Base-by-base conservation (phyloP, 1,284 basidiomycete species). In the Ustilago cynodontis region DNA sequence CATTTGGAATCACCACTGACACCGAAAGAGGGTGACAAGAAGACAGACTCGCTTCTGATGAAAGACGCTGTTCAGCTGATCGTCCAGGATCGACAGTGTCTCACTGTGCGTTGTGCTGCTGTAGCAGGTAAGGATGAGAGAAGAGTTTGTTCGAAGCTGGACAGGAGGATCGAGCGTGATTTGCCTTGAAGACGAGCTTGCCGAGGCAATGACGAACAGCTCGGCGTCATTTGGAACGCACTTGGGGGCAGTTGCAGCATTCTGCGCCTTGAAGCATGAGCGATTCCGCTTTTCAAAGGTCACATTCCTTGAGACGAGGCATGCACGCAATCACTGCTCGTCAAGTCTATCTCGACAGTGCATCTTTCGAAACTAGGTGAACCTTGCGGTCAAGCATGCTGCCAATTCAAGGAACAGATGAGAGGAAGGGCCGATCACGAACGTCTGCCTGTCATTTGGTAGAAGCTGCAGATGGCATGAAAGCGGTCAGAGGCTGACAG, bases 151-250 rank as follows among this genome's bases (percentile, higher is more conserved):
- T 22, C 9, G 26, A 28, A 26, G 22, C 31, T 28, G 49, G 26
- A 16, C 51, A 22, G 28, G 29, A 53, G 51, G 16, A 53, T 53
- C 51, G 51, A 33, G 22, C 4, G 26, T 16, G 49, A 45, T 24
- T 20, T 43, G 41, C 16, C 41, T 45, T 7, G 22, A 24, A n/a
- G 49, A 16, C 14, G n/a, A 22, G 55, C 41, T 33, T 20, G 43
- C 41, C 22, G 39, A 59, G 24, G 45, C 31, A 7, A 35, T 43
- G 51, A 54, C 31, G 51, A 55, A 26, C 59, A 41, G 35, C 26
- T 53, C 51, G 59, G 59, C 59, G 59, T 61, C 59, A 61, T 45
- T 22, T 41, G 58, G 49, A 59, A 59, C 47, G 58, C 22, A 59
- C 31, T 33, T n/a, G 11, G 5, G 20, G 9, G 20, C 29, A 28